A percentile compares a stretch with the other conserved stretches of the same genome.
These are phyloP conservation scores for Botrytis hyacinthi DNA, from an alignment of 2,329 filamentous ascomycete species.

Conservation along the genomic window DNA sequence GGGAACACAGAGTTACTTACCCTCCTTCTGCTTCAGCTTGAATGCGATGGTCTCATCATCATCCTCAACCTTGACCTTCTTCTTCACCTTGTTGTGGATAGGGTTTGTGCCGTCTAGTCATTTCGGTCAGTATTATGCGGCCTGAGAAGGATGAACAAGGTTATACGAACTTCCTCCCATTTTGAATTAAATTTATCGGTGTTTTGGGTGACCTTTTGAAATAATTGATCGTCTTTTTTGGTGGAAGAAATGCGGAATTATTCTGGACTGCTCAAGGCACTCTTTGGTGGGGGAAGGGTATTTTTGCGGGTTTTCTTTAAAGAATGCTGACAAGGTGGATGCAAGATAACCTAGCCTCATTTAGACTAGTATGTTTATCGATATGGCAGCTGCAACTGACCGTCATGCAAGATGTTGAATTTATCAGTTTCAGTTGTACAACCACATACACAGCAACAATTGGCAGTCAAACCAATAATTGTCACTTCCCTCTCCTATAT, in stretches of 20 bases:
- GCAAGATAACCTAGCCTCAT: not conserved
- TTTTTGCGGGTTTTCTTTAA: slow-evolving; percentile 15
- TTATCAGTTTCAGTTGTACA: slow-evolving; percentile 5
- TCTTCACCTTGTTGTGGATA: slow-evolving; percentile 74
- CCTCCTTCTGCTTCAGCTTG: slow-evolving; percentile 79
- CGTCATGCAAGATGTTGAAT: slow-evolving; percentile 17
- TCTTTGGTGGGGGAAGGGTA: slow-evolving; percentile 14
- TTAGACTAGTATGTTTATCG: not conserved
- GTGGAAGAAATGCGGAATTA: slow-evolving; percentile 11
- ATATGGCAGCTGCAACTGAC: slow-evolving; percentile 15
- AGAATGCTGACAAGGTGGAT: slow-evolving; percentile 8
- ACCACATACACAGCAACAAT: not conserved
- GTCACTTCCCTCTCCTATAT: not conserved
- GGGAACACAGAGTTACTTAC: slow-evolving; percentile 51
- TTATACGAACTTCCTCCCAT: slow-evolving; percentile 55
- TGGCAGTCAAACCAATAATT: not conserved
- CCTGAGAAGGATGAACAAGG: not conserved
- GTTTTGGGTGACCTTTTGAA: slow-evolving; percentile 2
- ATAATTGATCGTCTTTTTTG: not conserved
- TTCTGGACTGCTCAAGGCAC: slow-evolving; percentile 14
- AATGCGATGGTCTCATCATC: slow-evolving; percentile 85
- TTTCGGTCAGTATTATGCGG: slow-evolving; percentile 40
- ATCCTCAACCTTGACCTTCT: slow-evolving; percentile 68
- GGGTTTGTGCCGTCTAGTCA: slow-evolving; percentile 14
- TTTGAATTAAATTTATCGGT: slow-evolving; percentile 39